Percentiles rank a stretch among this genome's conserved stretches.
Evolutionary conservation across 176 grass and related monocot genomes (phyloP).

Genomic region (Aegilops longissima): DNA sequence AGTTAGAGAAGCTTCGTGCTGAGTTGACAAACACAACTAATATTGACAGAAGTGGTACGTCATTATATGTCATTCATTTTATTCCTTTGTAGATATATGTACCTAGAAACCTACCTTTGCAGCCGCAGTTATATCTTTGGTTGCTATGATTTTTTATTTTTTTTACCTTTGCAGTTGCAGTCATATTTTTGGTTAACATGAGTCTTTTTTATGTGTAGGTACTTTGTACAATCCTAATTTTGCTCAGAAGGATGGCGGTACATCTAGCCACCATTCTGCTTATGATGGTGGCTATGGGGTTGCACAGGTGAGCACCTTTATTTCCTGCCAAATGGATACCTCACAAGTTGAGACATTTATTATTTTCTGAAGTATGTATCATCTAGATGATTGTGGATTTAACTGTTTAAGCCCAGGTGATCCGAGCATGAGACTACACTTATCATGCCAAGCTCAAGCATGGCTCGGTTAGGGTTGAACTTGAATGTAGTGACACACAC

Average conservation of each 20-base stretch:
- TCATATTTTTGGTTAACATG: slow-evolving; percentile 5
- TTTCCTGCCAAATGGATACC: neutral
- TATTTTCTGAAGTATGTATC: slow-evolving; percentile 17
- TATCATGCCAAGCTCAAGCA: neutral
- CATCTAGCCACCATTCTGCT: slow-evolving; percentile 49
- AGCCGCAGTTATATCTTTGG: neutral
- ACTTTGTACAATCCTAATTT: slow-evolving; percentile 43
- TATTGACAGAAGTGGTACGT: slow-evolving; percentile 48
- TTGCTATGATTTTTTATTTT: neutral
- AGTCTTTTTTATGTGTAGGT: slow-evolving; percentile 46
- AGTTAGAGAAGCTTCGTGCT: slow-evolving; percentile 84
- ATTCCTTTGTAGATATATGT: neutral
- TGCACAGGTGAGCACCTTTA: slow-evolving; percentile 46
- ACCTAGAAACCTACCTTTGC: neutral
- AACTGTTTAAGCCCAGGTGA: neutral
- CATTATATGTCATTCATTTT: neutral
- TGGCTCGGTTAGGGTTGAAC: neutral
- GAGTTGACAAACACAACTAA: slow-evolving; percentile 70
- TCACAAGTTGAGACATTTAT: neutral
- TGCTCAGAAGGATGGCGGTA: slow-evolving; percentile 56
- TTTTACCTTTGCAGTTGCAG: neutral
- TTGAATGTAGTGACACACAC: neutral
- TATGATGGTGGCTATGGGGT: slow-evolving; percentile 61
- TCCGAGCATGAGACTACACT: neutral
- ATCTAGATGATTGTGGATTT: neutral